A percentile compares a stretch with the other conserved stretches of the same genome.
Evolutionary conservation across 495 filamentous ascomycete genomes (phyloP).

Genomic region (Penicillium simplicissimum): DNA sequence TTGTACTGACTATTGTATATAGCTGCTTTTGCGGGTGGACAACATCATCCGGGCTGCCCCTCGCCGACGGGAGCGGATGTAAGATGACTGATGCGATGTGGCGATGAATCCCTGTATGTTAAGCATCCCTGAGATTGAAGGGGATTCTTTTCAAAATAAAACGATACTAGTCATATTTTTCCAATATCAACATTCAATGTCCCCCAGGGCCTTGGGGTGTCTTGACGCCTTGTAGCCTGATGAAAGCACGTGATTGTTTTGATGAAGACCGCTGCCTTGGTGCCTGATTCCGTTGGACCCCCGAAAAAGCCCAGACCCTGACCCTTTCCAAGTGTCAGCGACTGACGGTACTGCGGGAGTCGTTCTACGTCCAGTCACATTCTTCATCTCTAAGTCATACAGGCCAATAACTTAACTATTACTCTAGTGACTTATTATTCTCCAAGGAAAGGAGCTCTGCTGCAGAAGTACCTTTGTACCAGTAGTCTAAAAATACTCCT

Average conservation of each 20-base stretch:
- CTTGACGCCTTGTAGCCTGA: not conserved
- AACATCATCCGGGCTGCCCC: slow-evolving; percentile 84
- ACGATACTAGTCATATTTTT: not conserved
- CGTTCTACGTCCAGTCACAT: not conserved
- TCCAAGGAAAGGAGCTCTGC: not conserved
- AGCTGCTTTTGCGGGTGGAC: slow-evolving; percentile 81
- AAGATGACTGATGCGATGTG: slow-evolving; percentile 31
- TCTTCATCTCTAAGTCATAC: not conserved
- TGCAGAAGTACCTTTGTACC: not conserved
- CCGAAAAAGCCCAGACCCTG: not conserved
- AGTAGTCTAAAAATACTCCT: not conserved
- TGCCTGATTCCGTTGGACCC: not conserved
- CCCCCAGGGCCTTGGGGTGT: not conserved
- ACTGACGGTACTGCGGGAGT: too few species aligned
- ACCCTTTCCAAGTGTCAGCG: not conserved
- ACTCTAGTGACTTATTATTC: not conserved
- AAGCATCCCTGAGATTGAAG: not conserved
- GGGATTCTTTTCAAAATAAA: not conserved
- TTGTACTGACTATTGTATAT: slow-evolving; percentile 1
- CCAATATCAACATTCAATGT: not conserved
- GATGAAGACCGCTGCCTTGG: too few species aligned
- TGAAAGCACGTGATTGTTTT: too few species aligned
- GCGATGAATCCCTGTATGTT: slow-evolving; percentile 23
- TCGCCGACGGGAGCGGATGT: slow-evolving; percentile 72
- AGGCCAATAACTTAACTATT: too few species aligned